phyloP scores from a whole-genome alignment of 441 rosid species.

The Breynia disticha region DNA sequence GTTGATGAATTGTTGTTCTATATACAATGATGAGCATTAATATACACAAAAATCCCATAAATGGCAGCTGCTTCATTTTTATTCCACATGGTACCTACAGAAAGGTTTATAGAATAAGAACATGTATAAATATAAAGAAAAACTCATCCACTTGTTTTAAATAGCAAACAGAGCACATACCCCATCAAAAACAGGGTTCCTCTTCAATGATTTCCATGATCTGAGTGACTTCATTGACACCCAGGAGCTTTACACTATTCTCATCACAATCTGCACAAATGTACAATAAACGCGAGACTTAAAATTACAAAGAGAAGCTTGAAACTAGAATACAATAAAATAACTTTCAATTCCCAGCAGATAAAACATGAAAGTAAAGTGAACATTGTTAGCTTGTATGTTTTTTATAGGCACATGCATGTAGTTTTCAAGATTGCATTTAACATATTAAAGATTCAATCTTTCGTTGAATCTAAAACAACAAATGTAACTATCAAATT shows the following conservation, averaged over 20 bases:
- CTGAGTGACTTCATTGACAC: constrained; percentile 61
- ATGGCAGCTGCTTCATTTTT: constrained; percentile 63
- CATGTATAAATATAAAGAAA: too few species aligned
- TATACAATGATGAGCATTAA: constrained; percentile 73
- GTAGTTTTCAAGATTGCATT: too few species aligned
- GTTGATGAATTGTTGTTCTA: constrained; percentile 68
- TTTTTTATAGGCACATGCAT: too few species aligned
- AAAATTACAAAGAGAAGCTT: too few species aligned
- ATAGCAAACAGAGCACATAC: constrained; percentile 27
- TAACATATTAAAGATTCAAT: too few species aligned
- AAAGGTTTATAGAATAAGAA: constrained; percentile 11
- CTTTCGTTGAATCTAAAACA: too few species aligned
- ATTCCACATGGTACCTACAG: constrained; percentile 59
- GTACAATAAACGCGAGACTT: background rate
- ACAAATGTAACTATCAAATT: background rate
- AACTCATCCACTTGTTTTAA: constrained; percentile 2
- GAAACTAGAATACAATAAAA: too few species aligned
- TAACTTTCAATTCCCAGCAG: too few species aligned
- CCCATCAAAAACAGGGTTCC: constrained; percentile 51
- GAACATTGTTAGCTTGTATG: too few species aligned
- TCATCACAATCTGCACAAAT: constrained; percentile 37
- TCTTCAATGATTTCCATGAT: constrained; percentile 51
- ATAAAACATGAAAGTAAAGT: too few species aligned
- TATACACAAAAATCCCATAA: constrained; percentile 57
- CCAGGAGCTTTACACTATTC: constrained; percentile 23